phyloP scores from a whole-genome alignment of 352 stramenopile species.

The Phytopythium montanum region DNA sequence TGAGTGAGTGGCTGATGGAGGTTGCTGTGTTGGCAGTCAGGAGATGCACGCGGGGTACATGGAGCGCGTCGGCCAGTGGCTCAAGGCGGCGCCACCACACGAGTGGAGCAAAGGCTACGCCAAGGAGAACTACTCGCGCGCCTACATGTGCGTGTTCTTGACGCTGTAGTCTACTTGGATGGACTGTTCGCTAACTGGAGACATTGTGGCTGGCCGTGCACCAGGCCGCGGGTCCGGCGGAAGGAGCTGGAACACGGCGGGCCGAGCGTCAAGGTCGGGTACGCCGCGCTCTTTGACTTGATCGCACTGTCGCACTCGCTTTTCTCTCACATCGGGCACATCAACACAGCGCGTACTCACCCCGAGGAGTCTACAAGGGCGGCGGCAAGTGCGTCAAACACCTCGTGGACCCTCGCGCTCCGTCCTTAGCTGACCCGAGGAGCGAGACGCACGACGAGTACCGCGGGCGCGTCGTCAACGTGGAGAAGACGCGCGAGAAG shows the following conservation, averaged over 20 bases:
- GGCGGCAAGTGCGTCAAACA: constrained; percentile 40
- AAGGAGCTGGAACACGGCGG: constrained; percentile 41
- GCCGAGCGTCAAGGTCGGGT: constrained; percentile 39
- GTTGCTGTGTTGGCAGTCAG: constrained; percentile 25
- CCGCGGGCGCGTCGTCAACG: constrained; percentile 38
- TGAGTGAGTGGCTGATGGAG: not conserved
- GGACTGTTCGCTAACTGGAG: not conserved
- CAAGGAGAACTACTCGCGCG: constrained; percentile 41
- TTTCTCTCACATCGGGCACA: constrained; percentile 6
- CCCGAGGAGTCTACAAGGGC: constrained; percentile 49
- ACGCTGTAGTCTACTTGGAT: not conserved
- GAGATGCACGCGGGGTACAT: constrained; percentile 70
- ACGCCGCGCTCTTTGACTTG: not conserved
- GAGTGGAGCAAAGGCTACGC: constrained; percentile 56
- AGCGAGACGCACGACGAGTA: constrained; percentile 31
- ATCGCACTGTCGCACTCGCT: not conserved
- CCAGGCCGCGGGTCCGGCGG: constrained; percentile 38
- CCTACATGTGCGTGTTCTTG: constrained; percentile 43
- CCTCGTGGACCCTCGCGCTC: constrained; percentile 13
- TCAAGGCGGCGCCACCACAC: constrained; percentile 30
- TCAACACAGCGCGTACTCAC: constrained; percentile 35
- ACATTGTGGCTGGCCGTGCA: not conserved
- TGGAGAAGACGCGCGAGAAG: constrained; percentile 56
- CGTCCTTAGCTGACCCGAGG: not conserved
- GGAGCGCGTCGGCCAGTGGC: constrained; percentile 50